A percentile compares a stretch with the other conserved stretches of the same genome.
Evolutionary conservation across 2,329 filamentous ascomycete species (phyloP).

Genomic region (Fusarium annulatum): DNA sequence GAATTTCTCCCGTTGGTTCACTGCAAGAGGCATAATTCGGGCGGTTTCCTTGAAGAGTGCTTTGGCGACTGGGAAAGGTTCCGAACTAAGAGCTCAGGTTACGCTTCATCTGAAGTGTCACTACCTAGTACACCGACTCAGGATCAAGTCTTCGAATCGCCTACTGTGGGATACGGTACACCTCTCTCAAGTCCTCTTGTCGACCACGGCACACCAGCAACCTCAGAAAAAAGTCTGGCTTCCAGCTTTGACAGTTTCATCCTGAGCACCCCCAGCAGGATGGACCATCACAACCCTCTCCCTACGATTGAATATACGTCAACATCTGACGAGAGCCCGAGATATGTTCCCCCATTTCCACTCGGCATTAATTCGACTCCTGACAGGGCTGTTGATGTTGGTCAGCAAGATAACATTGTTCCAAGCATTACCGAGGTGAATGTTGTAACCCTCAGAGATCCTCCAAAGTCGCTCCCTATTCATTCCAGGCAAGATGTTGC

Average conservation of each 20-base stretch:
- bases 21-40: background rate
- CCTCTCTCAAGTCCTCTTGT: constrained; percentile 16
- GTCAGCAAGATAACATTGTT: background rate
- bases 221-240: background rate
- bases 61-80: constrained; percentile 10
- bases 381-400: too few species aligned
- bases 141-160: constrained; percentile 10
- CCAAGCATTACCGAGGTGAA: background rate
- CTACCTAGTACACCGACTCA: constrained; percentile 5
- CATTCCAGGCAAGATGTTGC: background rate
- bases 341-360: background rate
- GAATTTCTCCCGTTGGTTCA: background rate
- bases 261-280: background rate
- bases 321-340: background rate
- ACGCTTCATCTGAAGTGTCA: background rate
- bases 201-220: background rate
- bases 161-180: background rate
- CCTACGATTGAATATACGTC: background rate
- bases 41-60: accelerated
- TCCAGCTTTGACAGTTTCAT: background rate
- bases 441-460: background rate
- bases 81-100: background rate
- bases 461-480: background rate
- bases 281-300: background rate
- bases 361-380: background rate